Conservation (phyloP, 2,329 filamentous ascomycete genomes). For the Claviceps arundinis region DNA sequence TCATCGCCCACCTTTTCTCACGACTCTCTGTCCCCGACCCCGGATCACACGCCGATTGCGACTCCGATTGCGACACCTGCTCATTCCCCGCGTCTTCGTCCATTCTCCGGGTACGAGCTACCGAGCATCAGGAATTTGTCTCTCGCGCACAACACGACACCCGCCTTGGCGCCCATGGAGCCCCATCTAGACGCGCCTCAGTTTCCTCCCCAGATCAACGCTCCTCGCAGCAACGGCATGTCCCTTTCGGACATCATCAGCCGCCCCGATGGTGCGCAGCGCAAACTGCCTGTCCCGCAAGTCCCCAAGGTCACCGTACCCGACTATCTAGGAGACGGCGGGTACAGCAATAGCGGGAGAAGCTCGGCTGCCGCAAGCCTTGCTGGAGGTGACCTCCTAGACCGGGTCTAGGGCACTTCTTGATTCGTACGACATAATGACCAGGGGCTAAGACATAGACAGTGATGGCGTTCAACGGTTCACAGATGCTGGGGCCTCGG, state of each 20-base stretch:
- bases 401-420: conserved; percentile 29
- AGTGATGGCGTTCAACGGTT: conserved; percentile 24
- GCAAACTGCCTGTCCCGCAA: conserved; percentile 84
- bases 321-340: conserved; percentile 60
- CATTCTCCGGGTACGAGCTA: conserved; percentile 65
- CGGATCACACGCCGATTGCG: conserved; percentile 95
- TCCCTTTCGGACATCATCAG: conserved; percentile 89
- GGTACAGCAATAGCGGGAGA: conserved; percentile 58
- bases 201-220: conserved; percentile 33
- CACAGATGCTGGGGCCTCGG: conserved; percentile 8
- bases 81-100: conserved; percentile 81
- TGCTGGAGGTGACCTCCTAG: conserved; percentile 55
- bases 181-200: conserved; percentile 35
- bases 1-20: conserved; percentile 95
- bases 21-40: conserved; percentile 87
- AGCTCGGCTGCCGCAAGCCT: conserved; percentile 69
- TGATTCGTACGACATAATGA: conserved; percentile 25
- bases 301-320: conserved; percentile 82
- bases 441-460: conserved; percentile 26
- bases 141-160: conserved; percentile 38
- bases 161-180: conserved; percentile 45
- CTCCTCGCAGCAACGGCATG: conserved; percentile 48
- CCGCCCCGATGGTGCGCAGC: conserved; percentile 70
- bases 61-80: conserved; percentile 52
- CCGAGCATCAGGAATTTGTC: conserved; percentile 64